phyloP scores from a whole-genome alignment of 257 asterid species.

The Datura wrightii region DNA sequence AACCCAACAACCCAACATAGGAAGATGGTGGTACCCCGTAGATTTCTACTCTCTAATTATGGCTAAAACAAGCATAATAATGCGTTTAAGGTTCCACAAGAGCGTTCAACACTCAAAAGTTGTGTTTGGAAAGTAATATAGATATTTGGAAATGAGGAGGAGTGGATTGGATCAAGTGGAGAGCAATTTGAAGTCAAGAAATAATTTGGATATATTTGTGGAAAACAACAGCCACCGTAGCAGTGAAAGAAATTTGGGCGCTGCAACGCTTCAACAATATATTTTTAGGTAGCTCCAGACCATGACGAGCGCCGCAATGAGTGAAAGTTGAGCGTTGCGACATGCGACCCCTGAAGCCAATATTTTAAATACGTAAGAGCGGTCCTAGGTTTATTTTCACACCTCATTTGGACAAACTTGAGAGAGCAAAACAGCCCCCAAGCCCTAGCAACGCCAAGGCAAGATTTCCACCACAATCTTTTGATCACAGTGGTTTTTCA shows the following conservation, averaged over 20 bases:
- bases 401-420: not conserved
- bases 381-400: not conserved
- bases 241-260: not conserved
- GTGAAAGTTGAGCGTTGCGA: not conserved
- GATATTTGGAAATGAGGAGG: not conserved
- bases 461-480: not conserved
- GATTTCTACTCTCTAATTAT: not conserved
- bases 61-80: not conserved
- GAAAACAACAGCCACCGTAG: not conserved
- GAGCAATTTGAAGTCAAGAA: not conserved
- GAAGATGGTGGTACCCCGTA: not conserved
- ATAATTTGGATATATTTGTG: not conserved
- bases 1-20: not conserved
- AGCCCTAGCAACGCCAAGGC: constrained; percentile 4
- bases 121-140: not conserved
- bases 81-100: not conserved
- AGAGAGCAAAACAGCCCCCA: not conserved
- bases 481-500: not conserved
- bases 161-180: constrained; percentile 13
- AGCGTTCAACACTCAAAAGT: not conserved
- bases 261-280: not conserved
- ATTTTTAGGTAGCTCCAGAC: not conserved
- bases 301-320: not conserved
- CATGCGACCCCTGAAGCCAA: not conserved
- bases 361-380: not conserved